These are phyloP conservation scores for Oxyria digyna DNA, from an alignment of 148 eudicot species.

Conservation along the genomic window DNA sequence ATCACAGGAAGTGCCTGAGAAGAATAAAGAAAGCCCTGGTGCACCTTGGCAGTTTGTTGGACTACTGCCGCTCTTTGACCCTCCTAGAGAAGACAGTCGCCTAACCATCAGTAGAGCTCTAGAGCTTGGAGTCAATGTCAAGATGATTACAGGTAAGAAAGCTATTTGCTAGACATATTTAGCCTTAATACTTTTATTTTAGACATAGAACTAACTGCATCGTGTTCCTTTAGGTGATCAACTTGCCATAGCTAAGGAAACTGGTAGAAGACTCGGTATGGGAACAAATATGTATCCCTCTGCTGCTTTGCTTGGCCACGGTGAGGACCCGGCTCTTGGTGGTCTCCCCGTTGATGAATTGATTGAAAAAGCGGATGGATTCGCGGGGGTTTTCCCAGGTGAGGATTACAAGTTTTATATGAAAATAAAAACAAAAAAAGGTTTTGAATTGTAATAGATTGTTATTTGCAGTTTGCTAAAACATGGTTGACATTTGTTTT, in stretches of 20 bases:
- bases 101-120: slow-evolving; percentile 89
- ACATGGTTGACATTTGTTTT: background rate
- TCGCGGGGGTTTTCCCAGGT: slow-evolving; percentile 97
- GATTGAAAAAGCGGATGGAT: slow-evolving; percentile 93
- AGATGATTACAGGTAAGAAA: slow-evolving; percentile 79
- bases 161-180: background rate
- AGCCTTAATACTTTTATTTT: background rate
- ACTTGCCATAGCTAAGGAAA: slow-evolving; percentile 94
- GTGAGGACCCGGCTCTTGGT: slow-evolving; percentile 61
- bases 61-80: slow-evolving; percentile 77
- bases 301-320: slow-evolving; percentile 62
- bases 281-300: slow-evolving; percentile 98
- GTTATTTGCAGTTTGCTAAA: background rate
- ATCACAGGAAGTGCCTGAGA: slow-evolving; percentile 71
- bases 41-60: slow-evolving; percentile 91
- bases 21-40: slow-evolving; percentile 64
- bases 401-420: background rate
- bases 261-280: slow-evolving; percentile 94
- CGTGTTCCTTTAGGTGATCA: slow-evolving; percentile 46
- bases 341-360: slow-evolving; percentile 69
- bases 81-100: slow-evolving; percentile 95
- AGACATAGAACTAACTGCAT: background rate
- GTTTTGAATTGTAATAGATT: no score
- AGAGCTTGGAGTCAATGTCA: slow-evolving; percentile 86
- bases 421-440: no score